Base-by-base conservation (phyloP, 352 stramenopile genomes). In the Nothophytophthora sp. region DNA sequence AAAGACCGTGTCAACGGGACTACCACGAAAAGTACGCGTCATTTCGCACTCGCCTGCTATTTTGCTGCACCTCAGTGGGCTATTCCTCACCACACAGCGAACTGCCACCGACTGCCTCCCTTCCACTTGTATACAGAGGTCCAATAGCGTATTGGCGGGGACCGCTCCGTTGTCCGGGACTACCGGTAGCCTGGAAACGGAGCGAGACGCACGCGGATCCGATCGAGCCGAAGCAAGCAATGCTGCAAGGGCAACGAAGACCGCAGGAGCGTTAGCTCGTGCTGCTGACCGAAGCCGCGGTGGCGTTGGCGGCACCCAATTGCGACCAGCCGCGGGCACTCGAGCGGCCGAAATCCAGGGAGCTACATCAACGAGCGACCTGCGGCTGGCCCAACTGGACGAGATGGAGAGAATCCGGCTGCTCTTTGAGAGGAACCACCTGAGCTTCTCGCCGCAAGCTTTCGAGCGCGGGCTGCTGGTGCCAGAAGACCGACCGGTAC, bases 391-490 rank as follows among this genome's bases (percentile, higher is more conserved):
- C 22, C 76, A 91, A 38, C 48, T 86, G 25, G 45, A 76, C 18
- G 81, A 91, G 30, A 24, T 91, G 20, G 76, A 88, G 28, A 78
- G 82, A 10, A 89, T 91, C 46, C 77, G 76, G 2, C 42, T 56
- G 0, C 54, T 87, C 2, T 91, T 91, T 29, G 60, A 85, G 40
- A 59, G 64, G 20, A 72, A 84, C 51, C 60, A 81, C 13, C 54
- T 91, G 30, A 38, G 50, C 4, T 72, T 87, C 22, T 61, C 69
- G 0, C n/a, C 42, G 2, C 41, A 60, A 5, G 53, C 59, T 0
- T 63, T 91, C 40, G 75, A 89, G 43, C 64, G 75, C 13, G 77
- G 73, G 0, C 41, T 91, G n/a, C 40, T 91, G 5, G 54, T 86
- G 0, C 81, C 81, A 0, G 77, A 91, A 55, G 81, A 91, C 47